These are phyloP conservation scores for Stephanodiscus triporus DNA, from an alignment of 108 stramenopile genomes.

Conservation along the genomic window DNA sequence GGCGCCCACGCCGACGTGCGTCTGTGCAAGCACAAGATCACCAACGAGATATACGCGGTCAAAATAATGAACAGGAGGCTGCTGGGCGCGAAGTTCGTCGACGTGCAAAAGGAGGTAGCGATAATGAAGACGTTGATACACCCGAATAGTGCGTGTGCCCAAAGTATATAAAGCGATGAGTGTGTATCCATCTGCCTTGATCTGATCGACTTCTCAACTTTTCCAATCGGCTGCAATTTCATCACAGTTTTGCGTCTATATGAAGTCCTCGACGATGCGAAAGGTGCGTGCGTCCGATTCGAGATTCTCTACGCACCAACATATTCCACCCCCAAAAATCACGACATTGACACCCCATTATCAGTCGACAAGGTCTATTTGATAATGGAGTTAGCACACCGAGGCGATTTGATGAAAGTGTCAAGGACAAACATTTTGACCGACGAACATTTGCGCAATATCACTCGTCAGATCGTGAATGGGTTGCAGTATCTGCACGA, in stretches of 20 bases:
- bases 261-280: conserved; percentile 47
- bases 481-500: conserved; percentile 18
- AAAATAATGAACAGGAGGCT: conserved; percentile 75
- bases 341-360: background rate
- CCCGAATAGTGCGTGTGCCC: conserved; percentile 14
- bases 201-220: too few species aligned
- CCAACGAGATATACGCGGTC: conserved; percentile 60
- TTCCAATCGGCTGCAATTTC: too few species aligned
- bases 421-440: conserved; percentile 25
- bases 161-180: too few species aligned
- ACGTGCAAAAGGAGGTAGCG: conserved; percentile 70
- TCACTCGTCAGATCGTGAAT: background rate
- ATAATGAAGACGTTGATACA: conserved; percentile 61
- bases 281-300: conserved; percentile 4
- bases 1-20: conserved; percentile 74
- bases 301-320: background rate
- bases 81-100: conserved; percentile 35
- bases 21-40: conserved; percentile 61
- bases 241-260: conserved; percentile 18
- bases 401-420: conserved; percentile 71
- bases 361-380: conserved; percentile 77
- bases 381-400: conserved; percentile 74
- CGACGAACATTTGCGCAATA: background rate
- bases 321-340: background rate
- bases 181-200: too few species aligned